phyloP scores from a whole-genome alignment of 306 rosid species.

The Prunus campanulata region DNA sequence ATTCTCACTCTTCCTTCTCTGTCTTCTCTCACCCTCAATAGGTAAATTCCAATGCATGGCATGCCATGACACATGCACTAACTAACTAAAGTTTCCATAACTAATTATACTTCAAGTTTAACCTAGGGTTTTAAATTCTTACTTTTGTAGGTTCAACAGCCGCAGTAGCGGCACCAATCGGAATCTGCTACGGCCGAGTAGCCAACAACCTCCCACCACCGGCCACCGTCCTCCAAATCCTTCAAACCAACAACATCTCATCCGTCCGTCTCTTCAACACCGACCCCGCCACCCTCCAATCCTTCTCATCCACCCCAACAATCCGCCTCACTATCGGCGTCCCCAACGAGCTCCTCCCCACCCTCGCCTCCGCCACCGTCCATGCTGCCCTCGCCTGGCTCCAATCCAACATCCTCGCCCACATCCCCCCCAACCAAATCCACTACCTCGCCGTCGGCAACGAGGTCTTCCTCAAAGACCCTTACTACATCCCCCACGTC shows the following conservation, averaged over 20 bases:
- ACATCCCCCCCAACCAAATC: conserved; percentile 15
- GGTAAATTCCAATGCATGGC: neutral
- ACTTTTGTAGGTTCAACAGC: neutral
- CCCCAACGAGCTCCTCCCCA: conserved; percentile 39
- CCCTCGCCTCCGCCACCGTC: conserved; percentile 12
- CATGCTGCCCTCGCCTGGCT: conserved; percentile 24
- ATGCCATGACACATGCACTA: neutral
- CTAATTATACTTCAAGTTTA: neutral
- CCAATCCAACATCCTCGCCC: conserved; percentile 19
- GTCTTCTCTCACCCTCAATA: neutral
- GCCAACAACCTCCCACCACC: conserved; percentile 28
- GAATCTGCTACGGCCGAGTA: conserved; percentile 32
- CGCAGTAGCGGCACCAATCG: conserved; percentile 9
- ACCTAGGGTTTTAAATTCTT: too few relatives aligned
- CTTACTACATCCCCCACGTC: conserved; percentile 25
- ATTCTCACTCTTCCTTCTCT: neutral
- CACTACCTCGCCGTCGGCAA: conserved; percentile 34
- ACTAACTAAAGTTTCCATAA: neutral
- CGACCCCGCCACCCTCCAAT: conserved; percentile 13
- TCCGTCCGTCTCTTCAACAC: conserved; percentile 26
- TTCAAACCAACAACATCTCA: conserved; percentile 21
- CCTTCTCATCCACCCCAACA: conserved; percentile 21
- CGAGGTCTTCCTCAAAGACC: conserved; percentile 30
- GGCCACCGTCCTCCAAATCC: neutral
- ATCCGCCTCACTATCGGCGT: conserved; percentile 27